These are phyloP conservation scores for Chytriomyces confervae DNA, from an alignment of 192 early-diverging fungal genomes.

Conservation along the genomic window DNA sequence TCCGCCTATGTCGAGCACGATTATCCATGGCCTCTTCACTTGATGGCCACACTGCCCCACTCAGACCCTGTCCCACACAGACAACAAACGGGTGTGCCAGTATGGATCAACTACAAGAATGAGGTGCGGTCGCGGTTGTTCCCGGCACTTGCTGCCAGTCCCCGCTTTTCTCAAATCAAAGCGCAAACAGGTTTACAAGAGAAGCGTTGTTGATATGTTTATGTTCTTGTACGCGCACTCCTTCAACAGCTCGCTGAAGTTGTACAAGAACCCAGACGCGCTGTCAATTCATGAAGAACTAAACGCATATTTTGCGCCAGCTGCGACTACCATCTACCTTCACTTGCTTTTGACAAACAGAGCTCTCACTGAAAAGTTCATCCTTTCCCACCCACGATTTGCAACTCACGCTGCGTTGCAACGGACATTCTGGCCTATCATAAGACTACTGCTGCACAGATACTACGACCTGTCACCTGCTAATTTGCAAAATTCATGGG, in stretches of 20 bases:
- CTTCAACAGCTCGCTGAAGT: slow-evolving; percentile 45
- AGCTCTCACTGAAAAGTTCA: slow-evolving; percentile 35
- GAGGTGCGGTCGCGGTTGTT: slow-evolving; percentile 38
- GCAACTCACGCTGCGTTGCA: slow-evolving; percentile 32
- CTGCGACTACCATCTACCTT: slow-evolving; percentile 46
- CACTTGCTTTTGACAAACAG: slow-evolving; percentile 8
- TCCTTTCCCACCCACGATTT: slow-evolving; percentile 40
- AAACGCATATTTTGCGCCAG: slow-evolving; percentile 39
- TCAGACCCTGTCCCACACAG: slow-evolving; percentile 42
- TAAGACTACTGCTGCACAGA: slow-evolving; percentile 25
- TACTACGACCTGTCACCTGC: neutral
- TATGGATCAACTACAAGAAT: slow-evolving; percentile 49
- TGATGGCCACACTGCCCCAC: slow-evolving; percentile 39
- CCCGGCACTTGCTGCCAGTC: neutral
- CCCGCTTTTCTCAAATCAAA: neutral
- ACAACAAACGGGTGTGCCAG: slow-evolving; percentile 45
- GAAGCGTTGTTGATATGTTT: slow-evolving; percentile 48
- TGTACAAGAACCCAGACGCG: slow-evolving; percentile 43
- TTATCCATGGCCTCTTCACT: slow-evolving; percentile 50
- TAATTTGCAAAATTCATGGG: slow-evolving; percentile 36
- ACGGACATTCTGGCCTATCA: slow-evolving; percentile 39
- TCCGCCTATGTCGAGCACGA: slow-evolving; percentile 42
- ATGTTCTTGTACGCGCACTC: slow-evolving; percentile 56
- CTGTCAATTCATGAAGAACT: slow-evolving; percentile 46
- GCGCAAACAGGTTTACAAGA: slow-evolving; percentile 45